Evolutionary conservation across 345 rosid species (phyloP), one percentile per base, ranked within the genome.

Genomic region (Eucalyptus microcorys): DNA sequence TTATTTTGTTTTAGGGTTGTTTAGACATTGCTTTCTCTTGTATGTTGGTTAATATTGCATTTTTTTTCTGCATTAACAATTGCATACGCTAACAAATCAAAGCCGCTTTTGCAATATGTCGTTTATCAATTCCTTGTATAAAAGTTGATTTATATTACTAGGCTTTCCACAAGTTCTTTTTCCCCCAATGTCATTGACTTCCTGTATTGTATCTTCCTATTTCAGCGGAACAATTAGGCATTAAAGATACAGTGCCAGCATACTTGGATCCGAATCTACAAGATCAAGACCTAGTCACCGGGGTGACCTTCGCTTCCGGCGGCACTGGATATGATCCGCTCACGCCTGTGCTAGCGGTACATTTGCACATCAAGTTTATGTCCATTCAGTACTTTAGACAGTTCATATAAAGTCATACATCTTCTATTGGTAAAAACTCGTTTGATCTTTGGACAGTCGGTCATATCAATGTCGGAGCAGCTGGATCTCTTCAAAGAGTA

Each of bases 271-370:
- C 94, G 52, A 87, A 90, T 7, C 48, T 97, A 64, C 88, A 64
- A 87, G 88, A 94, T 7, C n/a, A 89, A 57, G 96, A 97, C 92
- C 93, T 96, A 27, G 66, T 93, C 88, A 95, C 98, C 3, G 99
- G 99, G 32, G 99, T 95, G 12, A 89, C 92, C 89, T 97, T 97
- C 88, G 99, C 98, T 76, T 94, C 98, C 1, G 96, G 98, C 32
- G 99, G 94, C 86, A n/a, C 91, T 7, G 99, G 99, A 40, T 97
- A 90, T 76, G 98, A 96, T 91, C 96, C 98, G 12, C 45, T 94
- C 57, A 97, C 98, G 49, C 86, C 98, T 2, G 89, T 61, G 86
- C 40, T 94, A 55, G 90, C 47, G 95, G 99, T 96, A 91, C 68
- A 57, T 52, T 32, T 81, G 49, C 26, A 10, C 76, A 49, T 64